phyloP scores from a whole-genome alignment of 1,284 basidiomycete genomes.

The Agroathelia rolfsii region DNA sequence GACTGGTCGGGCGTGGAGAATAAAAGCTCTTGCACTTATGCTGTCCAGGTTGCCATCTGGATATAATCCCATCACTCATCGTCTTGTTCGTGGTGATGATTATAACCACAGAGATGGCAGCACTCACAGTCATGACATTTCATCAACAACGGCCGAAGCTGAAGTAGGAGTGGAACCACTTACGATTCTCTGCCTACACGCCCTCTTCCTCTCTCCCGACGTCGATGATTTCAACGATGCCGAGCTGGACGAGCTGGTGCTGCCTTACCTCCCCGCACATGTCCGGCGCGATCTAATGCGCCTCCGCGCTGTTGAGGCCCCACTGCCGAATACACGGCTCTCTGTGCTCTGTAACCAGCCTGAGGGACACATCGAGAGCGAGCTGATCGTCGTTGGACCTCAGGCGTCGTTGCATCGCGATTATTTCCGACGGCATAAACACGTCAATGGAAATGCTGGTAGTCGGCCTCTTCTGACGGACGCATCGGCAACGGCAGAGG shows the following conservation, averaged over 20 bases:
- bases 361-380: constrained; percentile 45
- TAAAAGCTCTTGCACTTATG: constrained; percentile 39
- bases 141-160: no score
- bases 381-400: constrained; percentile 53
- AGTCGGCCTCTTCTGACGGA: no score
- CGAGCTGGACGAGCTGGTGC: no score
- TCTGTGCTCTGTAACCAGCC: constrained; percentile 36
- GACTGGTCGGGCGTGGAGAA: constrained; percentile 47
- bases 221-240: constrained; percentile 27
- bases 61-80: no score
- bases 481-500: no score
- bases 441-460: no score
- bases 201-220: constrained; percentile 23
- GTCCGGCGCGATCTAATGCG: constrained; percentile 46
- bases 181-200: constrained; percentile 28
- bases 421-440: constrained; percentile 23
- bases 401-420: constrained; percentile 31
- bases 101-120: no score
- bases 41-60: constrained; percentile 25
- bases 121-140: no score
- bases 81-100: no score
- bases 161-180: no score
- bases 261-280: constrained; percentile 43
- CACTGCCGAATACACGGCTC: constrained; percentile 38
- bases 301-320: constrained; percentile 43